Conservation (phyloP, 768 basidiomycete genomes). For the Lyophyllum semitale region DNA sequence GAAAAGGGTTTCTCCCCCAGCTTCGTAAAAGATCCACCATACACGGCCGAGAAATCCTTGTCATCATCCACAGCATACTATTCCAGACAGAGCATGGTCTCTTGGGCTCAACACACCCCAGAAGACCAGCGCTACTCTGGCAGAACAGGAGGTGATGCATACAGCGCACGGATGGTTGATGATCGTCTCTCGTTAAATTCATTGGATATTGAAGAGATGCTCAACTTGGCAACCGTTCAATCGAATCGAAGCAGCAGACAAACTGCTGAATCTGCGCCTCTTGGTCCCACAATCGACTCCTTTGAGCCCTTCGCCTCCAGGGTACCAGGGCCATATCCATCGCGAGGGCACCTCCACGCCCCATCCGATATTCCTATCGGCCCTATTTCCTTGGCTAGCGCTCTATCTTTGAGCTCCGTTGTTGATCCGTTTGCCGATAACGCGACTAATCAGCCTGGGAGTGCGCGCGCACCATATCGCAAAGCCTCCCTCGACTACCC, state of each 20-base stretch:
- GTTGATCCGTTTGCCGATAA: slow-evolving; percentile 21
- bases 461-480: slow-evolving; percentile 16
- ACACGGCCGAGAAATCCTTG: slow-evolving; percentile 31
- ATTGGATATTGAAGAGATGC: slow-evolving; percentile 53
- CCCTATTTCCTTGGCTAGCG: slow-evolving; percentile 22
- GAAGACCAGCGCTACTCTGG: slow-evolving; percentile 25
- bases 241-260: slow-evolving; percentile 27
- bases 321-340: slow-evolving; percentile 8
- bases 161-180: not conserved
- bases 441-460: not conserved
- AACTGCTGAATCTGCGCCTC: slow-evolving; percentile 20
- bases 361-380: slow-evolving; percentile 34
- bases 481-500: slow-evolving; percentile 1
- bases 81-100: slow-evolving; percentile 29
- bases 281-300: slow-evolving; percentile 12
- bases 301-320: slow-evolving; percentile 12
- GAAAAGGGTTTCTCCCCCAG: slow-evolving; percentile 5
- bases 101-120: slow-evolving; percentile 32
- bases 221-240: slow-evolving; percentile 52
- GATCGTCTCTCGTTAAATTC: slow-evolving; percentile 35
- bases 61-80: slow-evolving; percentile 26
- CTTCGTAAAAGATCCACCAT: slow-evolving; percentile 31
- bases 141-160: not conserved
- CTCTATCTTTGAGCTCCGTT: slow-evolving; percentile 27
- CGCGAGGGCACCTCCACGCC: slow-evolving; percentile 26